Evolutionary conservation across 2,329 filamentous ascomycete genomes (phyloP).

Genomic region (Ophiocordyceps camponoti-rufipedis): DNA sequence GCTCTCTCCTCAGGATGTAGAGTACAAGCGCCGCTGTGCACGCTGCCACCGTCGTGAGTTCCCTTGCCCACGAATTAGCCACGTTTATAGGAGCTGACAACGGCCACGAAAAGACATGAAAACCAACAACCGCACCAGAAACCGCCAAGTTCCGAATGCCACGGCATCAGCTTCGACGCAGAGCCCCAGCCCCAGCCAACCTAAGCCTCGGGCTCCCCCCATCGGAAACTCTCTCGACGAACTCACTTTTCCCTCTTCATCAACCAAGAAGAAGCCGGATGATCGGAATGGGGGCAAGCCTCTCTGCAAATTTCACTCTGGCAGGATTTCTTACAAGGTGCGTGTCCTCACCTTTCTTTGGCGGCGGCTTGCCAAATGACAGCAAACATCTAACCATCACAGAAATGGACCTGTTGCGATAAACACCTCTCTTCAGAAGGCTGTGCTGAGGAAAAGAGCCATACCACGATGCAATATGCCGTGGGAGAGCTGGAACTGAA

Average conservation of each 20-base stretch:
- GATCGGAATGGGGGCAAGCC: constrained; percentile 1
- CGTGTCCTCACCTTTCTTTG: not conserved
- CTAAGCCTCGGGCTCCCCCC: not conserved
- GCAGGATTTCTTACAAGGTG: constrained; percentile 10
- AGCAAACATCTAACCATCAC: not conserved
- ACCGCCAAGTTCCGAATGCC: not conserved
- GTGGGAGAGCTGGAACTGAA: constrained; percentile 9
- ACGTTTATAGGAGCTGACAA: not conserved
- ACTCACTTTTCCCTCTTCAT: not conserved
- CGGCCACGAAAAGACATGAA: not conserved
- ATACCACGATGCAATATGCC: constrained; percentile 7
- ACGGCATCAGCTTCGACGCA: not conserved
- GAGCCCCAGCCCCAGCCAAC: not conserved
- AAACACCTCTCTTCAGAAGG: constrained; percentile 6
- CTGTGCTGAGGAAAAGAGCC: constrained; percentile 9
- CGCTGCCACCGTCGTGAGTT: constrained; percentile 9
- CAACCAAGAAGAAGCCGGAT: not conserved
- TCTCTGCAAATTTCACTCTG: constrained; percentile 12
- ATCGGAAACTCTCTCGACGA: not conserved
- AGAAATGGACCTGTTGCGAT: constrained; percentile 15
- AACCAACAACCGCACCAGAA: not conserved
- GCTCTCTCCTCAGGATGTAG: constrained; percentile 9
- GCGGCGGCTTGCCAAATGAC: not conserved
- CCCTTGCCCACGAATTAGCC: not conserved
- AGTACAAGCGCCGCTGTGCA: constrained; percentile 13